These are phyloP conservation scores for Diaporthe destruens DNA, from an alignment of 2,329 filamentous ascomycete species.

Conservation along the genomic window DNA sequence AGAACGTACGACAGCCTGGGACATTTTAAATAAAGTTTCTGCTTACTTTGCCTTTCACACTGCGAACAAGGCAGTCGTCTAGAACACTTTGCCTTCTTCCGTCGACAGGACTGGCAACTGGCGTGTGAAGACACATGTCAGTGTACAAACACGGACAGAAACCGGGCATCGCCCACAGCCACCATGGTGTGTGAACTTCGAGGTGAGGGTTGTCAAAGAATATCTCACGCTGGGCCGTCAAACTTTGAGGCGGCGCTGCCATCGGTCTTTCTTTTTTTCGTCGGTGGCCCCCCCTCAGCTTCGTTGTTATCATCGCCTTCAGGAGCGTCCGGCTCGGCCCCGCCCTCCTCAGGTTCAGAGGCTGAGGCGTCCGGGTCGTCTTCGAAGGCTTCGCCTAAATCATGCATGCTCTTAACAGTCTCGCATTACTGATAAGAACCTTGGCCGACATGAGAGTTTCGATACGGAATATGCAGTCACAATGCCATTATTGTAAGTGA, in stretches of 20 bases:
- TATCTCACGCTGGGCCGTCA: constrained; percentile 11
- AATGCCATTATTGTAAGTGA: background rate
- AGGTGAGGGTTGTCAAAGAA: too few species aligned
- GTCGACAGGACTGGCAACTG: constrained; percentile 57
- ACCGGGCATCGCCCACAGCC: background rate
- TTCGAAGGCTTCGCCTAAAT: background rate
- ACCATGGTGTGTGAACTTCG: background rate
- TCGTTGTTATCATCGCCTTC: constrained; percentile 11
- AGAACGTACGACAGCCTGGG: background rate
- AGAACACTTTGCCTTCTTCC: constrained; percentile 60
- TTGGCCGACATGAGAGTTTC: background rate
- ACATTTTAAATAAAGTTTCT: background rate
- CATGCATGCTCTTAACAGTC: constrained; percentile 7
- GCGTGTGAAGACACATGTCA: background rate
- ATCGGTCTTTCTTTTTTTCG: constrained; percentile 8
- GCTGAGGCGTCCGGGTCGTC: constrained; percentile 1
- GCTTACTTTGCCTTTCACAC: constrained; percentile 52
- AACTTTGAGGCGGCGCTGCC: background rate
- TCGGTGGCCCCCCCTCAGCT: background rate
- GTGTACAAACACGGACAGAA: background rate
- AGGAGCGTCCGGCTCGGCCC: background rate
- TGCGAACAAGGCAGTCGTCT: constrained; percentile 58
- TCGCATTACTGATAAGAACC: constrained; percentile 2
- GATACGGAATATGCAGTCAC: background rate
- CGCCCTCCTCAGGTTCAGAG: constrained; percentile 13